Base-by-base conservation (phyloP, 805 yeast species). In the Metschnikowia proteae region DNA sequence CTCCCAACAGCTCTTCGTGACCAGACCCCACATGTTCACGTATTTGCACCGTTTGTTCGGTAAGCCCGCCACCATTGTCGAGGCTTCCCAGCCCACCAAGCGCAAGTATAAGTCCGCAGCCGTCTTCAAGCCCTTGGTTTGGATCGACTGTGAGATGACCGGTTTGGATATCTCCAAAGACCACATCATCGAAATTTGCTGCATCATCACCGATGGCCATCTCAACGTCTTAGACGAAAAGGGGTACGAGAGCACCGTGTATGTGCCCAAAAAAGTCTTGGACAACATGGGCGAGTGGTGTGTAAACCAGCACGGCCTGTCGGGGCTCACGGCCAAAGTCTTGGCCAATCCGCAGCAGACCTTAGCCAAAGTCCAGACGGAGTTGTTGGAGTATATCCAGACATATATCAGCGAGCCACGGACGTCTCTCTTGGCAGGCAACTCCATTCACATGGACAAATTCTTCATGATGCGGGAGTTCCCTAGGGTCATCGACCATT, bases 121-220 rank as follows among this genome's bases (percentile, higher is more conserved):
- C 39, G 57, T 53, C 28, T 47, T 37, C 50, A 62, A 65, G 47
- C 76, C 76, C 1, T 73, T 92, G 17, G 95, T 94, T 3, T 94
- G 99, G 99, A 77, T 94, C 13, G 99, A 94, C 68, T 94, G 98
- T 67, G 99, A 94, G 65, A 94, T 94, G 99, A 94, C 99, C 0
- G 99, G 99, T 0, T 70, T 94, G 35, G 86, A 92, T 58, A 82
- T 83, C n/a, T 74, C 76, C n/a, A 56, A 60, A 33, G 98, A 94
- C 63, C 81, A 79, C 49, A 91, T 94, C 57, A 87, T 94, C 51
- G 99, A 94, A 66, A 83, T 94, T 27, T 88, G 97, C 63, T 90
- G 97, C 63, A 71, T 92, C 35, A 74, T 94, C 40, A 94, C 99
- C 1, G 96, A 92, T 60, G 89, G 87, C 7, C 70, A 88, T 50